These are phyloP conservation scores for Fraxinus ornus DNA, from an alignment of 305 asterid genomes.

Conservation along the genomic window DNA sequence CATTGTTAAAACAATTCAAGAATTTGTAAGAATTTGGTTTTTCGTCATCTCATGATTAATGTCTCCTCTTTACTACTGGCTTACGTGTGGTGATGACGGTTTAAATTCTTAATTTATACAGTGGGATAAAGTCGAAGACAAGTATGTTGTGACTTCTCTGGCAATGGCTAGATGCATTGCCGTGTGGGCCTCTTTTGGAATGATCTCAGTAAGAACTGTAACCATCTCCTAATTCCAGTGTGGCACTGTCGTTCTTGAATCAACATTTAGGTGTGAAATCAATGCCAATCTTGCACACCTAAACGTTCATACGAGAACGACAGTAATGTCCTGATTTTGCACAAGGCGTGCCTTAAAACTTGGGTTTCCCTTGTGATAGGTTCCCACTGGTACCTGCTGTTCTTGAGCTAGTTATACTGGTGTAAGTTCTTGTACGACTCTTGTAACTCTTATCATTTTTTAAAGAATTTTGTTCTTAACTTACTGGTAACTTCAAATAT, in stretches of 20 bases:
- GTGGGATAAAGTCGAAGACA: slow-evolving; percentile 92
- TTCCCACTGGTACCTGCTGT: slow-evolving; percentile 82
- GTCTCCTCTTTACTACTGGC: background rate
- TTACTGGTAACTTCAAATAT: background rate
- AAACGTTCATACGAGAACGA: too few relatives aligned
- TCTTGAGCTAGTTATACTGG: slow-evolving; percentile 83
- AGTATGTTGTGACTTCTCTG: slow-evolving; percentile 74
- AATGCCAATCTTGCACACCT: background rate
- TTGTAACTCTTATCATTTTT: background rate
- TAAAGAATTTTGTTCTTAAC: background rate
- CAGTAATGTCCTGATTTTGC: background rate
- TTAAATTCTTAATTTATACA: slow-evolving; percentile 17
- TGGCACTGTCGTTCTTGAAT: background rate
- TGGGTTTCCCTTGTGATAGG: slow-evolving; percentile 42
- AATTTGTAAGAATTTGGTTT: slow-evolving; percentile 41
- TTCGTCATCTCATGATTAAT: background rate
- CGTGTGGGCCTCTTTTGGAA: slow-evolving; percentile 60
- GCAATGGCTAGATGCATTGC: slow-evolving; percentile 64
- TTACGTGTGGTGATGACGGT: background rate
- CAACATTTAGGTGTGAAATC: background rate
- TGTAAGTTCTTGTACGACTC: slow-evolving; percentile 41
- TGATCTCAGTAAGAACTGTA: slow-evolving; percentile 49
- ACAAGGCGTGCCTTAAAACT: background rate
- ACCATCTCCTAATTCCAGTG: background rate
- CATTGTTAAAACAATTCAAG: slow-evolving; percentile 48